Evolutionary conservation across 768 basidiomycete species (phyloP), one percentile per base, ranked within the genome.

Genomic region (Coprinopsis sp.): DNA sequence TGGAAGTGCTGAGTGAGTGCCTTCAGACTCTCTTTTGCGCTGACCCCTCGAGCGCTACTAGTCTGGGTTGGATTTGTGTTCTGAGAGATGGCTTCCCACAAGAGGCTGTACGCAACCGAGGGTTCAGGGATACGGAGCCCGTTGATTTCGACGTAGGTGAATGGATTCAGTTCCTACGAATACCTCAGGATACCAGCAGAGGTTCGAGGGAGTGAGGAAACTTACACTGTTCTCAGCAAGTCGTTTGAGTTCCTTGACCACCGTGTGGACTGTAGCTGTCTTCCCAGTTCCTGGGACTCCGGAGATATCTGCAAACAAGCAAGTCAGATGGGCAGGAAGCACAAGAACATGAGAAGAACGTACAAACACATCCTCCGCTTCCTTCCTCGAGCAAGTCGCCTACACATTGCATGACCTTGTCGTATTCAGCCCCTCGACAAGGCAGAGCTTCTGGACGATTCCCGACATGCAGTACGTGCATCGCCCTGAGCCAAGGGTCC

Each of bases 201-300:
- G 36, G 1, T 12, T 37, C 27, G 14, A 14, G 25, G 33, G 46
- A 25, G 18, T 25, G 44, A 24, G n/a, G 21, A 10, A 10, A 68
- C 82, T 23, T 52, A 91, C 91, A 52, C 80, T 82, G 45, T 79
- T 74, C 59, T 87, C 77, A 1, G 93, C 93, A 81, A 94, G 89
- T 30, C 84, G 75, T 59, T 91, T 93, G 10, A 98, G 73, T 60
- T 95, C 90, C 29, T 89, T 78, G 25, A 98, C 79, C 21, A 96
- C 86, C 1, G 87, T 88, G 56, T 97, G 94, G 0, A 98, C 93
- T 0, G 96, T 98, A 0, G 96, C 96, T 1, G 96, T 99, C 68
- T 98, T 99, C 7, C 96, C 95, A 2, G 95, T 98, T 6, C 96
- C 95, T n/a, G 95, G 96, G 6, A 97, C 92, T 7, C 96, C 95